Evolutionary conservation across 139 green algal genomes (phyloP), one percentile per base, ranked within the genome.

Genomic region (Picochlorum sp.): DNA sequence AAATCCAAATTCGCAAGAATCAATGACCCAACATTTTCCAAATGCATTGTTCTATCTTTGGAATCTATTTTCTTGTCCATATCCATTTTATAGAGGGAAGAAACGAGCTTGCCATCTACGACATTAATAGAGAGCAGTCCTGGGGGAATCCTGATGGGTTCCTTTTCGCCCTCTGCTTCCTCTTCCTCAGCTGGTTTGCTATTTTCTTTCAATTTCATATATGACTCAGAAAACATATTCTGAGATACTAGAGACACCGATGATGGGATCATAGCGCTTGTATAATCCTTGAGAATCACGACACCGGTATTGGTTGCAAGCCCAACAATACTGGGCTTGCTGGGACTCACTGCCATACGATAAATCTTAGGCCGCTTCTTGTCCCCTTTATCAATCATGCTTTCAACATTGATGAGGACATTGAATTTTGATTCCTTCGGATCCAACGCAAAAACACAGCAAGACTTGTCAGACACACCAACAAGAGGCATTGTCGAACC

Each of bases 341-440:
- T 77, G 44, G 79, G 79, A 62, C 86, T 79, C 15, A 79, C 69
- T 4, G 66, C 75, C 18, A 83, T 45, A 20, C 61, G 55, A 61
- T 86, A 86, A 18, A 86, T 57, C 41, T 86, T 86, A 23, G 79
- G 71, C 37, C 68, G 57, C 56, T 86, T 86, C 59, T 86, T 86
- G 15, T 45, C 14, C 13, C 72, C 74, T 0, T 61, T 30, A 9
- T 80, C 79, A 5, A 82, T 58, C 26, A 71, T 60, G 2, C 51
- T 51, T 60, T 66, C 45, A 41, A 72, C 55, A 2, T 21, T 58
- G 56, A 51, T 41, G 38, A 78, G 76, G 4, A 34, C 41, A 45
- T 51, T 50, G 26, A 72, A 56, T 7, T 47, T 63, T 0, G 26
- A 45, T 24, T 37, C 81, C 38, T 51, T 45, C 26, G 62, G 74